Evolutionary conservation across 257 asterid species (phyloP), one percentile per base, ranked within the genome.

Genomic region (Salvia rosmarinus): DNA sequence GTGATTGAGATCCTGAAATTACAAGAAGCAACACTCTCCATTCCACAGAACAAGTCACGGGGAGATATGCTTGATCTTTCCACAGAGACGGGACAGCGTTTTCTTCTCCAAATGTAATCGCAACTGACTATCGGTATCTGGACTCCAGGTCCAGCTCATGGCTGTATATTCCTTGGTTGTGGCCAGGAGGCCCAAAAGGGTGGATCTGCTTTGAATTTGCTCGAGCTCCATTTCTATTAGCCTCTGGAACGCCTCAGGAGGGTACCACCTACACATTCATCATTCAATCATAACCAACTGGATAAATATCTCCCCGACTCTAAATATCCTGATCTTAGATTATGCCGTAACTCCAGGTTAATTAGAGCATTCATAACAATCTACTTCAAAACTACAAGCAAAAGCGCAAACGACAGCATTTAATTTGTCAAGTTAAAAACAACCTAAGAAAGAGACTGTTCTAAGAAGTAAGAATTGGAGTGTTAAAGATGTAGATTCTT

Each of bases 191-290:
- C 21, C 85, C 67, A 20, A 81, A 82, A 4, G 88, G 87, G 69
- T 81, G 92, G 50, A 70, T 75, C 78, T 88, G 96, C 82, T 85
- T 90, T 9, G 92, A 76, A 50, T 82, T 88, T 35, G 85, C 95
- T 75, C 85, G 82, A 80, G 84, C 72, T 90, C 98, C 96, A 88
- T 83, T 73, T 92, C 89, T 13, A 92, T 69, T 64, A 90, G 86
- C 88, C 90, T 92, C 64, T 85, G 96, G 78, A 90, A 75, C 32
- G 95, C 94, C 46, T 87, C 96, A 0, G 93, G 89, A 57, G 88
- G 81, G 76, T 81, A 71, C 77, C 80, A 70, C 77, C 80, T 65
- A 74, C 85, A 49, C 68, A 49, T 76, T 71, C 59, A 61, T 43
- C 35, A 80, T 78, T 70, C 56, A 75, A 62, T 25, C 52, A 60